Conservation (phyloP, 805 yeast genomes). For the Pichia sporocuriosa region DNA sequence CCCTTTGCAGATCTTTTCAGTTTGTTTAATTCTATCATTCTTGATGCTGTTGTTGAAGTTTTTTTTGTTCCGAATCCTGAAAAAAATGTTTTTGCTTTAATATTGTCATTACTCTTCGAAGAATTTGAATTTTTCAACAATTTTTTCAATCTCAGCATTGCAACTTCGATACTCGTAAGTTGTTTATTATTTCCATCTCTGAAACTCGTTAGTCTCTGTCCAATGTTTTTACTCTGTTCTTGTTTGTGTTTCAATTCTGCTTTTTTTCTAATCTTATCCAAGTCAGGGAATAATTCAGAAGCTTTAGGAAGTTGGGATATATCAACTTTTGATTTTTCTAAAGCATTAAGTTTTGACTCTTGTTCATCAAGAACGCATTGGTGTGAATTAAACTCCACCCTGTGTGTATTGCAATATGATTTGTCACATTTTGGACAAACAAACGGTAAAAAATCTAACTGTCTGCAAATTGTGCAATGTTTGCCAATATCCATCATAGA, state of each 20-base stretch:
- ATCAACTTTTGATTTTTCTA: slow-evolving; percentile 9
- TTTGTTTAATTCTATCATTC: slow-evolving; percentile 31
- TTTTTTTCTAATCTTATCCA: slow-evolving; percentile 34
- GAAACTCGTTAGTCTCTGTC: slow-evolving; percentile 9
- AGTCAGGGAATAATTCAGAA: slow-evolving; percentile 45
- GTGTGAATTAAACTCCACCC: slow-evolving; percentile 32
- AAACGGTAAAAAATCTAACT: slow-evolving; percentile 54
- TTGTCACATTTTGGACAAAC: slow-evolving; percentile 37
- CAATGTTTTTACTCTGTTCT: slow-evolving; percentile 10
- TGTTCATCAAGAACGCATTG: slow-evolving; percentile 19
- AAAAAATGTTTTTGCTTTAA: slow-evolving; percentile 6
- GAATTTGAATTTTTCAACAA: slow-evolving; percentile 4
- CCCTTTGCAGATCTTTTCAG: slow-evolving; percentile 47
- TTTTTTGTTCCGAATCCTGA: not conserved
- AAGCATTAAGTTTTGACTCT: slow-evolving; percentile 5
- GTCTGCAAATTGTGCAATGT: slow-evolving; percentile 46
- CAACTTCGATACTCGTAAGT: slow-evolving; percentile 13
- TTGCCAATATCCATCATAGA: slow-evolving; percentile 50
- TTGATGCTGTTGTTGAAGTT: slow-evolving; percentile 3
- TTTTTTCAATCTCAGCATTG: slow-evolving; percentile 14
- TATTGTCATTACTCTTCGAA: not conserved
- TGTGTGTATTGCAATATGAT: slow-evolving; percentile 45
- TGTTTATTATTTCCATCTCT: slow-evolving; percentile 5
- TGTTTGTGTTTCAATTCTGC: slow-evolving; percentile 25
- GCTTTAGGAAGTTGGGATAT: slow-evolving; percentile 32